Evolutionary conservation across 768 basidiomycete species (phyloP).

Genomic region (Suillus subluteus): DNA sequence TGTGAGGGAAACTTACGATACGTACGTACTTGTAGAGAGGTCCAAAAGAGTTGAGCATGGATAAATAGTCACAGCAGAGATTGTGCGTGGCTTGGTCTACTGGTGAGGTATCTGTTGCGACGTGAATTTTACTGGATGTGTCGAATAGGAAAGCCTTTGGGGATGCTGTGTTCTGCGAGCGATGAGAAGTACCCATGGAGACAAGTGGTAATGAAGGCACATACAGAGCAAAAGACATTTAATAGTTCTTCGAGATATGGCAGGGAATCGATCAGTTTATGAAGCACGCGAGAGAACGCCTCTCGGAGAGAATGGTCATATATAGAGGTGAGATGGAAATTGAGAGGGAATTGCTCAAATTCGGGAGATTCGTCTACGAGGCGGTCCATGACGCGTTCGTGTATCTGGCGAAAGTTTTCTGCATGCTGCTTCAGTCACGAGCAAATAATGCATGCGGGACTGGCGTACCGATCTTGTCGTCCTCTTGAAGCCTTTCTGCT

Average conservation of each 20-base stretch:
- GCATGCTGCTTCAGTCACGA: slow-evolving; percentile 13
- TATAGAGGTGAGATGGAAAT: slow-evolving; percentile 89
- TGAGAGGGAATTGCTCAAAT: slow-evolving; percentile 76
- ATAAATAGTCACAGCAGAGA: slow-evolving; percentile 89
- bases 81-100: slow-evolving; percentile 89
- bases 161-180: slow-evolving; percentile 79
- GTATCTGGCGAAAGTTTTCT: slow-evolving; percentile 93
- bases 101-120: slow-evolving; percentile 93
- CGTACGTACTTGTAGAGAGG: slow-evolving; percentile 56
- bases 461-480: slow-evolving; percentile 81
- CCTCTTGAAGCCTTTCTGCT: slow-evolving; percentile 87
- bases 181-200: slow-evolving; percentile 3
- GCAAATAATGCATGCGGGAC: background rate
- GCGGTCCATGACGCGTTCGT: slow-evolving; percentile 84
- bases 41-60: slow-evolving; percentile 85
- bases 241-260: slow-evolving; percentile 87
- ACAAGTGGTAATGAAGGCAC: slow-evolving; percentile 20
- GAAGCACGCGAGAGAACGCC: slow-evolving; percentile 88
- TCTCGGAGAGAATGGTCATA: slow-evolving; percentile 93
- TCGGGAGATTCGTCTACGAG: slow-evolving; percentile 76
- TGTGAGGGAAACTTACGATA: background rate
- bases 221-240: slow-evolving; percentile 80
- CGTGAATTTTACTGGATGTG: slow-evolving; percentile 77
- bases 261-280: slow-evolving; percentile 83
- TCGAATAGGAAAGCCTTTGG: slow-evolving; percentile 96